These are phyloP conservation scores for Alternaria sp. DNA, from an alignment of 2,329 filamentous ascomycete genomes.

Conservation along the genomic window DNA sequence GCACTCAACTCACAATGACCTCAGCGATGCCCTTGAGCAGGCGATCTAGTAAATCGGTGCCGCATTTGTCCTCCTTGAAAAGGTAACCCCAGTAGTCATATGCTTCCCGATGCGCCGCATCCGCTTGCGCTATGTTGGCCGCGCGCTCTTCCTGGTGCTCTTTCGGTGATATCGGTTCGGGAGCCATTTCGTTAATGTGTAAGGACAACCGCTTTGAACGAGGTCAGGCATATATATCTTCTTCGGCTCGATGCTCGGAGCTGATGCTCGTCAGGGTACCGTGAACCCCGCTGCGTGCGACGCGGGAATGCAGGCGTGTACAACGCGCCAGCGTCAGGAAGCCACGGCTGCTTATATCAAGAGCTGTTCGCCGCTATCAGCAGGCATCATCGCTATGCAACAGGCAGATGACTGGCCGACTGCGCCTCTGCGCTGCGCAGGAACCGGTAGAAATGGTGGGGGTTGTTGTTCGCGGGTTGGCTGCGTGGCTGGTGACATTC, in stretches of 20 bases:
- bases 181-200: conserved; percentile 36
- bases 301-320: conserved; percentile 17
- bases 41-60: conserved; percentile 56
- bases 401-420: conserved; percentile 34
- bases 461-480: conserved; percentile 23
- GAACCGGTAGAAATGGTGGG: conserved; percentile 22
- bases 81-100: conserved; percentile 61
- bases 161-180: conserved; percentile 34
- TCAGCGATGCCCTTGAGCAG: conserved; percentile 58
- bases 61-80: conserved; percentile 61
- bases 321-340: conserved; percentile 15
- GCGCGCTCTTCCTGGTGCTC: conserved; percentile 27
- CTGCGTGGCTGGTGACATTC: conserved; percentile 17
- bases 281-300: conserved; percentile 29
- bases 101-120: conserved; percentile 53
- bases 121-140: conserved; percentile 29
- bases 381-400: conserved; percentile 21
- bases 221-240: conserved; percentile 18
- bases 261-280: conserved; percentile 27
- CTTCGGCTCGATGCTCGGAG: conserved; percentile 26
- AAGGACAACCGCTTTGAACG: conserved; percentile 6
- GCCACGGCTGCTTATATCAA: conserved; percentile 21
- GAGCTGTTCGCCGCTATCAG: conserved; percentile 19
- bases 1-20: conserved; percentile 52
- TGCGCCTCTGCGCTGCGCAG: conserved; percentile 36